Percentiles rank a stretch among this genome's conserved stretches.
Evolutionary conservation across 805 yeast species (phyloP).

Genomic region (Pichia phayaonensis): DNA sequence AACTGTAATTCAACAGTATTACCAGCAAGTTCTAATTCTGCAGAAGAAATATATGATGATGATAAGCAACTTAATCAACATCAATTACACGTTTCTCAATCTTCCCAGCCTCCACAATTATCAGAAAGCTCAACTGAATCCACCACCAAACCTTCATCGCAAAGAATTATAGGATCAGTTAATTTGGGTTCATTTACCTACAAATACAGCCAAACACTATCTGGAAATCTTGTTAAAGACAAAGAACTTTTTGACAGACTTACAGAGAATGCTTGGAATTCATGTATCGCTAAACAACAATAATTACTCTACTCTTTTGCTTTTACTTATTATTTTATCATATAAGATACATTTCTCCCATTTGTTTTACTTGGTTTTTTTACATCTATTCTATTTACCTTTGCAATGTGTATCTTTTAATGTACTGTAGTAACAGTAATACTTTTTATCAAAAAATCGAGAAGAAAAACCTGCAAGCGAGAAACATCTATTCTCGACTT

Average conservation of each 20-base stretch:
- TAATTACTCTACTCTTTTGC: background rate
- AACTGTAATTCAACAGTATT: no score
- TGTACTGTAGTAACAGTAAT: no score
- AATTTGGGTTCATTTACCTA: slow-evolving; percentile 16
- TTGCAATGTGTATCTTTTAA: background rate
- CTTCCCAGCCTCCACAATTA: background rate
- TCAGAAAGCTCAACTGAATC: background rate
- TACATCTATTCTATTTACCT: background rate
- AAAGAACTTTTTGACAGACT: slow-evolving; percentile 16
- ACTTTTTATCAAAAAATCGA: background rate
- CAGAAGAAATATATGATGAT: slow-evolving; percentile 9
- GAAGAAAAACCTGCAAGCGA: background rate
- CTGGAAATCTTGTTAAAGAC: slow-evolving; percentile 10
- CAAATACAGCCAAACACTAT: slow-evolving; percentile 13
- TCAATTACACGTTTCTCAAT: background rate
- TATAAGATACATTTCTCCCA: background rate
- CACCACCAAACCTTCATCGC: background rate
- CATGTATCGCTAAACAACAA: slow-evolving; percentile 6
- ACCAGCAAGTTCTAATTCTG: background rate
- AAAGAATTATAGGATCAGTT: slow-evolving; percentile 15
- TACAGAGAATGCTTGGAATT: slow-evolving; percentile 18
- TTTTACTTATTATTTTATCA: no score
- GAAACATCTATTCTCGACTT: background rate
- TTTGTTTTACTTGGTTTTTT: background rate
- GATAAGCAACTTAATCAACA: background rate